Evolutionary conservation across 805 yeast genomes (phyloP), one percentile per base, ranked within the genome.

Genomic region (Saccharomycopsis sp.): DNA sequence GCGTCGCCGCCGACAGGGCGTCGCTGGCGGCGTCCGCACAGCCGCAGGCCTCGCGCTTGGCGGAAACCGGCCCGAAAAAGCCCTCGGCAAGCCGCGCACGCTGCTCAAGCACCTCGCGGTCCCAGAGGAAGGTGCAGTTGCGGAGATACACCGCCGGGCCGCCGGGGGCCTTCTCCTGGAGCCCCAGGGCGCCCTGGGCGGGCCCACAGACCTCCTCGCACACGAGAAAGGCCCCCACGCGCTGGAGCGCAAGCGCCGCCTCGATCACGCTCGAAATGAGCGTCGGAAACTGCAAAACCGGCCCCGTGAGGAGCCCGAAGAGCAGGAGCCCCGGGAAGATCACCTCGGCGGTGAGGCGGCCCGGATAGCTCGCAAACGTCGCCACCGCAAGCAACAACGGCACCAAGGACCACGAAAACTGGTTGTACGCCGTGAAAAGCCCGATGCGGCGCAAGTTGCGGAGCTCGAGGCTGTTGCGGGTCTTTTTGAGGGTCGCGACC

Each of bases 321-420:
- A 85, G 70, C 0, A 88, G 72, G 58, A 85, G 72, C 1, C 89
- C 84, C 5, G 91, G 89, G 67, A 85, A 85, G 2, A 84, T 84
- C 57, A 85, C 75, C 51, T 84, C 87, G 7, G 89, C 82, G 3
- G 88, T 78, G 62, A 85, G 71, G 24, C 77, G 74, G 7, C 34
- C 15, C 14, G 50, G 21, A 67, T 78, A 85, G 0, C 79, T 67
- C 0, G 81, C 75, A 69, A 84, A 84, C 1, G 86, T 77, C 2
- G 82, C 74, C 62, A 83, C 79, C 1, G 86, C 78, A 3, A 85
- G 86, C 63, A 83, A 69, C 60, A 84, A 76, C 3, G 90, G 89
- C 50, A 83, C 82, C 62, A 81, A 75, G 37, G 75, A 75, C 88
- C 88, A 85, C 4, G 82, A 77, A 65, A 84, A 81, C 56, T 71